phyloP scores from a whole-genome alignment of 345 rosid species.

The Melastoma malabathricum region DNA sequence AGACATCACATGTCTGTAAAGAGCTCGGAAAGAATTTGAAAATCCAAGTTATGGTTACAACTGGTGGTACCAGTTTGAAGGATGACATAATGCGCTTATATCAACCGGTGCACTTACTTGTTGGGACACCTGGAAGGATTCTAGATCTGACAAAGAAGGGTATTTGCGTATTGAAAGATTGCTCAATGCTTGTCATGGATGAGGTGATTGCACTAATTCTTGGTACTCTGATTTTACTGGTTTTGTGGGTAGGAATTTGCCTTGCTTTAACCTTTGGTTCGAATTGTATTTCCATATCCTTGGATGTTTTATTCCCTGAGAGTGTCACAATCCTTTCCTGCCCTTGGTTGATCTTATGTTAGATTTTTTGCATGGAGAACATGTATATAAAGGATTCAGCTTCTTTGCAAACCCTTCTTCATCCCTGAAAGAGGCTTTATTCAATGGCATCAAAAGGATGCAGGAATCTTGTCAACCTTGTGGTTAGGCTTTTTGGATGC shows the following conservation, averaged over 20 bases:
- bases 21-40: slow-evolving; percentile 93
- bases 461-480: too few species aligned
- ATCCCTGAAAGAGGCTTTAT: too few species aligned
- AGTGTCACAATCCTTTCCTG: too few species aligned
- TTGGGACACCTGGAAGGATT: slow-evolving; percentile 99
- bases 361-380: too few species aligned
- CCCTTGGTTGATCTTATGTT: too few species aligned
- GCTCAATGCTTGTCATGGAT: slow-evolving; percentile 96
- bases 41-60: slow-evolving; percentile 96
- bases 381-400: too few species aligned
- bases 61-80: slow-evolving; percentile 98
- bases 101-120: slow-evolving; percentile 94
- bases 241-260: not conserved
- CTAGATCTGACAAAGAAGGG: slow-evolving; percentile 94
- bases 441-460: too few species aligned
- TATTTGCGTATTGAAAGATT: slow-evolving; percentile 86
- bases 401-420: too few species aligned
- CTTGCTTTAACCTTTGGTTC: not conserved
- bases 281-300: too few species aligned
- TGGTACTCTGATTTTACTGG: not conserved
- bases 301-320: too few species aligned
- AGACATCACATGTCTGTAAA: slow-evolving; percentile 97
- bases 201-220: slow-evolving; percentile 36
- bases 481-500: too few species aligned
- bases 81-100: slow-evolving; percentile 98